Conservation (phyloP, 306 rosid genomes). For the Benincasa hispida region DNA sequence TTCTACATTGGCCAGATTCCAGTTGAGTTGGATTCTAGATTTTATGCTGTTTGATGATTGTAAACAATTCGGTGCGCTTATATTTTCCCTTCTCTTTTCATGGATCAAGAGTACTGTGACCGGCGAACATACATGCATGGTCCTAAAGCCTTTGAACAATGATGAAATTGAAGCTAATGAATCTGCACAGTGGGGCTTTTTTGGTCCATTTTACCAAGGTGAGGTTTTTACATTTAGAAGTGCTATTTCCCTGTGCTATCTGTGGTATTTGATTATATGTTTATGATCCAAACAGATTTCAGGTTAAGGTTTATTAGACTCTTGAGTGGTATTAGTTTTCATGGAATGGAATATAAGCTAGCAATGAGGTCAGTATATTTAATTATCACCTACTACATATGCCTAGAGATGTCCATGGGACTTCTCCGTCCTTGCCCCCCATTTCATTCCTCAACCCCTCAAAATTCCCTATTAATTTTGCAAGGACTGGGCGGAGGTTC, state of each 20-base stretch:
- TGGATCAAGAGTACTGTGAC: slow-evolving; percentile 59
- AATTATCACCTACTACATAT: slow-evolving; percentile 5
- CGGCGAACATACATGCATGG: slow-evolving; percentile 92
- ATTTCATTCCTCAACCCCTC: too few species aligned
- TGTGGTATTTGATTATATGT: background rate
- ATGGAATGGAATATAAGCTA: slow-evolving; percentile 63
- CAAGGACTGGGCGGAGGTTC: background rate
- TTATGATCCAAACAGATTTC: slow-evolving; percentile 39
- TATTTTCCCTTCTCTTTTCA: background rate
- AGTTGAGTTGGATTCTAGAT: slow-evolving; percentile 48
- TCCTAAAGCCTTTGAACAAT: slow-evolving; percentile 69
- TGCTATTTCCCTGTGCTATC: background rate
- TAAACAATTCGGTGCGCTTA: background rate
- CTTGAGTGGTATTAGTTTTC: slow-evolving; percentile 53
- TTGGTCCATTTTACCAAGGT: slow-evolving; percentile 72
- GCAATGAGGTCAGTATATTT: slow-evolving; percentile 64
- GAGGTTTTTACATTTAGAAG: background rate
- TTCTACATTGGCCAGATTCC: slow-evolving; percentile 88
- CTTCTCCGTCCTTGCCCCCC: too few species aligned
- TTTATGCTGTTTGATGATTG: background rate
- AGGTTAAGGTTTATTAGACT: slow-evolving; percentile 57
- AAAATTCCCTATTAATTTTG: background rate
- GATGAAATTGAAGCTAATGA: slow-evolving; percentile 71
- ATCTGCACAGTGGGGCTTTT: slow-evolving; percentile 53
- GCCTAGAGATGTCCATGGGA: background rate